These are phyloP conservation scores for Fusarium phyllophilum DNA, from an alignment of 2,329 filamentous ascomycete species.

Conservation along the genomic window DNA sequence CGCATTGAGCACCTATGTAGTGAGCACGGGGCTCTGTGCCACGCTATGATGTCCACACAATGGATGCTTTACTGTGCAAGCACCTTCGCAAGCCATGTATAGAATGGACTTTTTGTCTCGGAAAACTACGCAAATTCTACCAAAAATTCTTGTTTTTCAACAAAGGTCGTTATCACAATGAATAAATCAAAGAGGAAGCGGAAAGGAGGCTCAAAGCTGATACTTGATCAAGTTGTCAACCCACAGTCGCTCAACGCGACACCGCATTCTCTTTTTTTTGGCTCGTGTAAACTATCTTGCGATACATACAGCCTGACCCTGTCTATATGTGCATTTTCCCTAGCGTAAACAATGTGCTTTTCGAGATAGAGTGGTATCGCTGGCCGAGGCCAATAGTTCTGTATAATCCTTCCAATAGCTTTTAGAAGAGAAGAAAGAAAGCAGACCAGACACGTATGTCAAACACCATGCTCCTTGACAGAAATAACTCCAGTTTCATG, in stretches of 20 bases:
- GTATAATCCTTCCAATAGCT: slow-evolving; percentile 25
- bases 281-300: slow-evolving; percentile 31
- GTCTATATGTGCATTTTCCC: slow-evolving; percentile 33
- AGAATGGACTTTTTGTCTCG: neutral
- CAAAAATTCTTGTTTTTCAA: neutral
- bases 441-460: slow-evolving; percentile 18
- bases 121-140: neutral
- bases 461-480: slow-evolving; percentile 25
- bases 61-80: neutral
- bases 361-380: slow-evolving; percentile 7
- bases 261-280: slow-evolving; percentile 34
- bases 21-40: neutral
- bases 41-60: neutral
- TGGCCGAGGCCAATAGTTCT: slow-evolving; percentile 22
- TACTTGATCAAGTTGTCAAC: slow-evolving; percentile 31
- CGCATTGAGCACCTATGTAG: neutral
- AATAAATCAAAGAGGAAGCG: slow-evolving; percentile 35
- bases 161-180: neutral
- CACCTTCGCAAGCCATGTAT: neutral
- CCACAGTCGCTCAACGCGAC: slow-evolving; percentile 22
- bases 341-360: slow-evolving; percentile 17
- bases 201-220: slow-evolving; percentile 24
- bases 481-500: slow-evolving; percentile 12
- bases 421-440: slow-evolving; percentile 18
- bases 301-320: slow-evolving; percentile 24